Evolutionary conservation across 345 rosid genomes (phyloP), one percentile per base, ranked within the genome.

Genomic region (Linum lewisii): DNA sequence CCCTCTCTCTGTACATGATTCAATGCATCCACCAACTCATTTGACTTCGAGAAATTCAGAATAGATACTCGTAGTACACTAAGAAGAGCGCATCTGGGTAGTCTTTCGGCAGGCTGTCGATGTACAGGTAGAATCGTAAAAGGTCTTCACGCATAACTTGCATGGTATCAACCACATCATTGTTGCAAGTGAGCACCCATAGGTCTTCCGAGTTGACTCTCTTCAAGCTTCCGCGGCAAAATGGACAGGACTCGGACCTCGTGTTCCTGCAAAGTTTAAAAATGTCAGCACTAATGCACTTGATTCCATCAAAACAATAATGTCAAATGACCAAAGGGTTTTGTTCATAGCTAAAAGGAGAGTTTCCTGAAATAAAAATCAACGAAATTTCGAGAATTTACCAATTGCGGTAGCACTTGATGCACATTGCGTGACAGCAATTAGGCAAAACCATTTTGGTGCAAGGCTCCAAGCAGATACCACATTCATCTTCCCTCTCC

Each of bases 361-460:
- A 32, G 23, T 52, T 2, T 55, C 18, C 38, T 53, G 24, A 42
- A 51, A 7, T 55, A 24, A n/a, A n/a, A n/a, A n/a, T n/a, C n/a
- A n/a, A n/a, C n/a, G 16, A 21, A 21, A 1, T 19, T 18, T 32
- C 53, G 24, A 6, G 24, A 1, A 50, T 61, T 70, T 74, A 93
- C 97, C 99, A 93, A 73, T 93, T 81, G 58, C 87, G 82, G 70
- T 89, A 93, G 83, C 99, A 93, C 67, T 89, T 89, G 68, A 93
- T 85, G 84, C 99, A 89, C 94, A 93, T 89, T 26, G 91, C 84
- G 69, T 93, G 99, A 47, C 95, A 93, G 52, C 99, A 89, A 72
- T 81, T 85, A 29, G 99, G 99, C 54, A 89, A 59, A 56, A 89
- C 99, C 86, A 93, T 81, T 66, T 87, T 89, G 54, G 96, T 79